phyloP scores from a whole-genome alignment of 805 yeast genomes.

The Myxozyma udenii region DNA sequence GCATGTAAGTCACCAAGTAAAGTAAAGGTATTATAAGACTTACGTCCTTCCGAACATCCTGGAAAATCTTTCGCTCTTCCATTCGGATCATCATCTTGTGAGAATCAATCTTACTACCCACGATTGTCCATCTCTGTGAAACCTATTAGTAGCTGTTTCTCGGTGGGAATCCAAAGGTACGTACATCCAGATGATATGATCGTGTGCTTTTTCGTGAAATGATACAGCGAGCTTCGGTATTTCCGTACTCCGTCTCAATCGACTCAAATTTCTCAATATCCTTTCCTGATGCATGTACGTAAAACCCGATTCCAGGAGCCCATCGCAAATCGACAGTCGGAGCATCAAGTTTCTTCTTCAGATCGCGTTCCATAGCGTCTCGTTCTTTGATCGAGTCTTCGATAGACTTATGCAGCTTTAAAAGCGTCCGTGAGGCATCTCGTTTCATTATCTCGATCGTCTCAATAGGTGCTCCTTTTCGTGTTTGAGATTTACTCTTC shows the following conservation, averaged over 20 bases:
- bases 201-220: constrained; percentile 15
- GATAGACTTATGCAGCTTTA: constrained; percentile 40
- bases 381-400: constrained; percentile 36
- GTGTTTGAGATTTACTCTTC: constrained; percentile 19
- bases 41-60: constrained; percentile 16
- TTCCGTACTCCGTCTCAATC: constrained; percentile 12
- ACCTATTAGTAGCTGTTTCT: background rate
- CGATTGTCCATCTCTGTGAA: constrained; percentile 44
- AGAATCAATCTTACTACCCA: constrained; percentile 50
- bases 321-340: constrained; percentile 41
- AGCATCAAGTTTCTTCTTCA: constrained; percentile 26
- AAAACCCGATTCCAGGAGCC: constrained; percentile 47
- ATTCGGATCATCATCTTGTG: constrained; percentile 48
- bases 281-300: constrained; percentile 44
- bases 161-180: background rate
- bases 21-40: background rate
- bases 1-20: background rate
- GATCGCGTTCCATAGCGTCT: constrained; percentile 22
- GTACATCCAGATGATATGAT: constrained; percentile 18
- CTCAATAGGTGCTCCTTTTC: constrained; percentile 29
- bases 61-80: constrained; percentile 38
- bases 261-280: constrained; percentile 17
- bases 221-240: constrained; percentile 13
- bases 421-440: constrained; percentile 38
- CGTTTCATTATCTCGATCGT: constrained; percentile 32